Evolutionary conservation across 2,329 filamentous ascomycete species (phyloP).

Genomic region (Aureobasidium sp.): DNA sequence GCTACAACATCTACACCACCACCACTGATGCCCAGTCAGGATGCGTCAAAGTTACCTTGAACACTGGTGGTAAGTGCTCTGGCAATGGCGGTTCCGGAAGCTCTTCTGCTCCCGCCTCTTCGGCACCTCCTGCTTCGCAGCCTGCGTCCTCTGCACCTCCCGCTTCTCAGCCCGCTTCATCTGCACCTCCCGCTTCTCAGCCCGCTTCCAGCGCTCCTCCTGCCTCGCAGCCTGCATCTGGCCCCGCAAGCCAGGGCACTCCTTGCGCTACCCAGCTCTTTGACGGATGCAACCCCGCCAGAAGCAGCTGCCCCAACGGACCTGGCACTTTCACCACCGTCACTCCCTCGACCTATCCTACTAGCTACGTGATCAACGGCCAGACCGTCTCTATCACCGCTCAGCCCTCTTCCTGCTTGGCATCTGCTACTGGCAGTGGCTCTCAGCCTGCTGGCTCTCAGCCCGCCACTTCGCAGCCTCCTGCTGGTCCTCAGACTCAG

Average conservation of each 20-base stretch:
- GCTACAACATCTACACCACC: slow-evolving; percentile 36
- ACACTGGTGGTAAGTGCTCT: slow-evolving; percentile 22
- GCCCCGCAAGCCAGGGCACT: neutral
- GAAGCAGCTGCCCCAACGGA: neutral
- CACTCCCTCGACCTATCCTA: slow-evolving; percentile 8
- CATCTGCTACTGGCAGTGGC: neutral
- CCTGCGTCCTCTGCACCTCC: neutral
- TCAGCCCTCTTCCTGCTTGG: neutral
- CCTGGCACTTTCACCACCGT: slow-evolving; percentile 13
- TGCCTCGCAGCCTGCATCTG: neutral
- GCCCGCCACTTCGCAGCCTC: neutral
- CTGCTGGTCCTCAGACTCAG: slow-evolving; percentile 7
- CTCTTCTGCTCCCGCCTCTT: slow-evolving; percentile 7
- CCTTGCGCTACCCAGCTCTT: neutral
- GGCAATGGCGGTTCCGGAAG: neutral
- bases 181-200: neutral
- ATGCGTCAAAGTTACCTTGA: slow-evolving; percentile 20
- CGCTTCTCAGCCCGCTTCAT: neutral
- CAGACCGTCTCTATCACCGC: neutral
- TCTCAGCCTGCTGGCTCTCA: neutral
- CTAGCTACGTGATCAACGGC: neutral
- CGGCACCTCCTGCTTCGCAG: slow-evolving; percentile 11
- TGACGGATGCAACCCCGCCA: neutral
- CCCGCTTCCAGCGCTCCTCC: neutral
- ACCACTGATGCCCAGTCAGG: slow-evolving; percentile 20